Base-by-base conservation (phyloP, 2,329 filamentous ascomycete species). In the Pseudopyricularia javanii region DNA sequence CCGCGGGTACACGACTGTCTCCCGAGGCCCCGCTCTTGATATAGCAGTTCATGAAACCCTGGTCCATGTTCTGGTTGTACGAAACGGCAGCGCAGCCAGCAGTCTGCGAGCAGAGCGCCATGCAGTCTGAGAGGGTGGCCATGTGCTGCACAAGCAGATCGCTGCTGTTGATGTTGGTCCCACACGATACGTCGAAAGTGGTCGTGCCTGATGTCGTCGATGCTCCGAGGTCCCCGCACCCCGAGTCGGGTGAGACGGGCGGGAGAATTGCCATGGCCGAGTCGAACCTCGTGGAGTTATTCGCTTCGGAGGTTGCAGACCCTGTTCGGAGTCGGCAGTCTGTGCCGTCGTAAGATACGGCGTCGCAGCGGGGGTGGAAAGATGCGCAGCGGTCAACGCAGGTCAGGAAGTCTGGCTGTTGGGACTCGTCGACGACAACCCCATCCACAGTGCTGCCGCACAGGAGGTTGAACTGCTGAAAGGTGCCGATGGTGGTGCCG, bases 11-110 rank as follows among this genome's bases (percentile, higher is more conserved):
- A 17, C 26, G 34, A 24, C 34, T 34, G 22, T 32, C 50, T 15
- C 20, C n/a, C n/a, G 32, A 54, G 47, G 45, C 28, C 4, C 47
- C 40, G 2, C 58, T 58, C 54, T 65, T 64, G 48, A 65, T 52
- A 51, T 64, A 65, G 52, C 63, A 65, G 56, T 65, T 65, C 48
- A 63, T 64, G 58, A 63, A 64, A 15, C 63, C 63, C 12, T 58
- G 55, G 6, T 54, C 47, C 54, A 57, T 58, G 49, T 47, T 58
- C 8, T 60, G 48, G 54, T 65, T 62, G 37, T 58, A 65, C 4
- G 59, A 60, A 15, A 65, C 51, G 22, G 58, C 63, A 3, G 52
- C 59, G 50, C 63, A 65, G 24, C 56, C 60, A 1, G 51, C 43
- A 12, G 60, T 63, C 1, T 51, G 43, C 2, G 58, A 55, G 49